These are phyloP conservation scores for Cadophora gregata DNA, from an alignment of 2,329 filamentous ascomycete species.

Conservation along the genomic window DNA sequence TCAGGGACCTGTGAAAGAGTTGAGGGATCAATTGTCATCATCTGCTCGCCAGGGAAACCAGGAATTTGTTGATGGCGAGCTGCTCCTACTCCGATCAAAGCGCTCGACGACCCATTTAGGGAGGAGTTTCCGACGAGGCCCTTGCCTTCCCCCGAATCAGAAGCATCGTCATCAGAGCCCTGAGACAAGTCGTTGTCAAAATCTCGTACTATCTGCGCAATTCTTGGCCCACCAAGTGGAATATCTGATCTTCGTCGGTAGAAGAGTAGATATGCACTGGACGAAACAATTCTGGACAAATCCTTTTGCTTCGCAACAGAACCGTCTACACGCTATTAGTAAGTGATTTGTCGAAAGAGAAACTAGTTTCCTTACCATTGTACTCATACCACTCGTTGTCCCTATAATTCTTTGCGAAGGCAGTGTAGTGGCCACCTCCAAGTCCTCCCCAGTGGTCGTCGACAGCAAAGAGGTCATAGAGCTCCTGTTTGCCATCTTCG, in stretches of 20 bases:
- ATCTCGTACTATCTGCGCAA: conserved; percentile 72
- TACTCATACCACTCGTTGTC: conserved; percentile 94
- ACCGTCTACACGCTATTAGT: conserved; percentile 69
- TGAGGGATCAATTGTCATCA: conserved; percentile 40
- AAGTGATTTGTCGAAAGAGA: not conserved
- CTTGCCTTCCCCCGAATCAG: conserved; percentile 78
- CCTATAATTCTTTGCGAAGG: conserved; percentile 89
- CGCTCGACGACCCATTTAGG: conserved; percentile 91
- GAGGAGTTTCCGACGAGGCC: conserved; percentile 85
- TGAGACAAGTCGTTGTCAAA: conserved; percentile 58
- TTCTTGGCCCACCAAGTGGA: conserved; percentile 79
- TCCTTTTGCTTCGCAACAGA: conserved; percentile 68
- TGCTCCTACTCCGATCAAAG: conserved; percentile 78
- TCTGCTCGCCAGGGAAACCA: conserved; percentile 53
- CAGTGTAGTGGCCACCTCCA: conserved; percentile 95
- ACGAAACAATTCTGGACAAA: conserved; percentile 68
- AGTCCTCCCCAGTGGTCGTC: conserved; percentile 96
- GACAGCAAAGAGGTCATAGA: conserved; percentile 94
- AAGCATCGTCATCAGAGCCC: conserved; percentile 53
- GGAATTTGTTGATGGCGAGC: conserved; percentile 68
- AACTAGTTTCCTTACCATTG: conserved; percentile 70
- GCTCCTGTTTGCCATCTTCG: conserved; percentile 79
- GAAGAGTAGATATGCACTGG: conserved; percentile 90
- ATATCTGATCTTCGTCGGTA: conserved; percentile 82
- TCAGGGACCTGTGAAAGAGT: conserved; percentile 37